Evolutionary conservation across 1,139 yeast genomes (phyloP).

Genomic region (Yamadazyma aaseri): DNA sequence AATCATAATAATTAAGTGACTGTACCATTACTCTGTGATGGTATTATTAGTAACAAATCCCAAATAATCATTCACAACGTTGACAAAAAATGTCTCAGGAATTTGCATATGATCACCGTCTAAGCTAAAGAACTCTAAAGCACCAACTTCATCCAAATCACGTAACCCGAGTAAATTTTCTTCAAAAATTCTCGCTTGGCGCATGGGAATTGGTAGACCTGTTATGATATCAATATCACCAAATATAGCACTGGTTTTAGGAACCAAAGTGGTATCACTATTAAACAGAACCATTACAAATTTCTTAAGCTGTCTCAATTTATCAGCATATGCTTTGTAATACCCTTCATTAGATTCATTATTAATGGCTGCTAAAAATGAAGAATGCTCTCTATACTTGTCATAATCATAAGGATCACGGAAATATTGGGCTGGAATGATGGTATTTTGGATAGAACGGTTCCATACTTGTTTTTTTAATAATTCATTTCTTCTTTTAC

Average conservation of each 20-base stretch:
- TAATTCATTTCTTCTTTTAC: conserved; percentile 53
- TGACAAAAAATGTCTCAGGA: conserved; percentile 44
- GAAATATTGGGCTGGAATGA: conserved; percentile 77
- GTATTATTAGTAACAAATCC: too few relatives aligned
- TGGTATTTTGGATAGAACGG: conserved; percentile 51
- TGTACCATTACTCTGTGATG: too few relatives aligned
- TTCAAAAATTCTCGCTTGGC: conserved; percentile 48
- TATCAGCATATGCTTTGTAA: conserved; percentile 36
- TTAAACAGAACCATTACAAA: conserved; percentile 61
- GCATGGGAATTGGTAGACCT: conserved; percentile 45
- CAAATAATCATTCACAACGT: conserved; percentile 36
- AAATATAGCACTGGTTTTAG: conserved; percentile 72
- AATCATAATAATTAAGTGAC: too few relatives aligned
- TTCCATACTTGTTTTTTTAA: conserved; percentile 65
- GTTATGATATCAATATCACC: conserved; percentile 49
- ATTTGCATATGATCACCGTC: conserved; percentile 72
- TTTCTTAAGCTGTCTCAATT: conserved; percentile 43
- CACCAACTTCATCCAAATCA: conserved; percentile 38
- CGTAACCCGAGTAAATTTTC: conserved; percentile 62
- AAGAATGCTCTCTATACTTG: conserved; percentile 48
- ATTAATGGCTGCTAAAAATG: conserved; percentile 62
- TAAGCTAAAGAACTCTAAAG: conserved; percentile 49
- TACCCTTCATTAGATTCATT: conserved; percentile 47
- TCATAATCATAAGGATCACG: conserved; percentile 52
- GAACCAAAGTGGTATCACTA: conserved; percentile 66